These are phyloP conservation scores for Mortierella claussenii DNA, from an alignment of 192 early-diverging fungal species.

Conservation along the genomic window DNA sequence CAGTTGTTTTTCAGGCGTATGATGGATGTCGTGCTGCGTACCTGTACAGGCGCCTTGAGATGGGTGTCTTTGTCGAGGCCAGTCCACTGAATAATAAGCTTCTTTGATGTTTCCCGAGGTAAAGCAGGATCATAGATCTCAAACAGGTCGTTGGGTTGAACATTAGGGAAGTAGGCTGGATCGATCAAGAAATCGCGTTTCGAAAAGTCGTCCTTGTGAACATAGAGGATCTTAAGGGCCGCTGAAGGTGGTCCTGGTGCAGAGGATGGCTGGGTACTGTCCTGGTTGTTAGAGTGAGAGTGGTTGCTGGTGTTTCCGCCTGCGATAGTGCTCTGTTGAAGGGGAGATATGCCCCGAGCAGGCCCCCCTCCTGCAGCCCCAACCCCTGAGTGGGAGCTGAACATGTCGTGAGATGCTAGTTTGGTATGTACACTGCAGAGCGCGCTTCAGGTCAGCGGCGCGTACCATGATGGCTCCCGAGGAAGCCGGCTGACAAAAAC, in stretches of 20 bases:
- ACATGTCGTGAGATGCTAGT: too few species aligned
- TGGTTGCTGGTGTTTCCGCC: constrained; percentile 6
- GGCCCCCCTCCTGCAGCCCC: neutral
- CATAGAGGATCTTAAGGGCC: constrained; percentile 54
- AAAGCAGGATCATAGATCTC: constrained; percentile 63
- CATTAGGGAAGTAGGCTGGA: constrained; percentile 70
- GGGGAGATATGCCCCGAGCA: constrained; percentile 8
- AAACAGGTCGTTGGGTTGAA: constrained; percentile 72
- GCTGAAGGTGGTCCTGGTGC: constrained; percentile 5
- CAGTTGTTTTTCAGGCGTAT: too few species aligned
- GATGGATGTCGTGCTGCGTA: too few species aligned
- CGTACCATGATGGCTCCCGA: too few species aligned
- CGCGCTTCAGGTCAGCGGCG: too few species aligned
- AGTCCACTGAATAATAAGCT: constrained; percentile 64
- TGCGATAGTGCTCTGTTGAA: neutral
- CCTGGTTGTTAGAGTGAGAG: neutral
- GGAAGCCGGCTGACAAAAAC: too few species aligned
- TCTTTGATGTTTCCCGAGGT: constrained; percentile 30
- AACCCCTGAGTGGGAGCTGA: neutral
- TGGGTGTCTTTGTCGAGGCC: constrained; percentile 59
- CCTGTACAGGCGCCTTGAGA: constrained; percentile 69
- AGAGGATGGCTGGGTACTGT: constrained; percentile 6
- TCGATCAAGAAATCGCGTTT: constrained; percentile 75
- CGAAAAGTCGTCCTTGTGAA: constrained; percentile 69
- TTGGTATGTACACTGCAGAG: too few species aligned